Conservation (phyloP, 2,329 filamentous ascomycete genomes). For the Rugonectria rugulosa region DNA sequence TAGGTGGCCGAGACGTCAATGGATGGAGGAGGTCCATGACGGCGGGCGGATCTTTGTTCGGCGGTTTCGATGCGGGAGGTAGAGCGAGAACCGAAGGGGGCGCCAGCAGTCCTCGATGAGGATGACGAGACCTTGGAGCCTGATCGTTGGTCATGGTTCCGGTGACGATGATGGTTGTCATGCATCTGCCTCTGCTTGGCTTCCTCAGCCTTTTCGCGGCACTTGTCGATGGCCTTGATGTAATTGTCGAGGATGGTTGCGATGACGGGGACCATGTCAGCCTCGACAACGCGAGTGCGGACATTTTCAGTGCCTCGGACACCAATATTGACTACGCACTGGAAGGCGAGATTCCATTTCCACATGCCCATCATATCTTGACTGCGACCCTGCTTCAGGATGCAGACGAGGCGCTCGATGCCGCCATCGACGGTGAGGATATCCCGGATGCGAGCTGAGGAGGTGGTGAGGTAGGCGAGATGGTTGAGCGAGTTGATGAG, state of each 20-base stretch:
- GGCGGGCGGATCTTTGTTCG: slow-evolving; percentile 70
- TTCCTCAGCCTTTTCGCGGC: slow-evolving; percentile 85
- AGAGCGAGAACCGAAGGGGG: slow-evolving; percentile 60
- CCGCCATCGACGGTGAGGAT: slow-evolving; percentile 99
- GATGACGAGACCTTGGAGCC: slow-evolving; percentile 55
- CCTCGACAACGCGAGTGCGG: slow-evolving; percentile 93
- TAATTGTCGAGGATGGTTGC: slow-evolving; percentile 99
- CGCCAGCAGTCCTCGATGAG: slow-evolving; percentile 30
- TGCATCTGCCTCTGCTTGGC: slow-evolving; percentile 74
- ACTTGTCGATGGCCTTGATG: slow-evolving; percentile 93
- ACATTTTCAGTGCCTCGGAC: slow-evolving; percentile 95
- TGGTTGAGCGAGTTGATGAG: slow-evolving; percentile 99
- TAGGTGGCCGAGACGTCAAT: slow-evolving; percentile 58
- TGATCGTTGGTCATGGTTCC: slow-evolving; percentile 57
- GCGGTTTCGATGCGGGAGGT: slow-evolving; percentile 61
- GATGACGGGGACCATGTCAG: slow-evolving; percentile 98
- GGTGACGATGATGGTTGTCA: slow-evolving; percentile 59
- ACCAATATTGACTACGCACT: slow-evolving; percentile 98
- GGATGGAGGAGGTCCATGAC: slow-evolving; percentile 83
- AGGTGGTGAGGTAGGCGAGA: slow-evolving; percentile 96
- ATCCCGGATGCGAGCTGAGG: slow-evolving; percentile 94
- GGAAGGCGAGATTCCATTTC: slow-evolving; percentile 99
- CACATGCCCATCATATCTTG: slow-evolving; percentile 99
- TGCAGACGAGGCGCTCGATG: slow-evolving; percentile 94
- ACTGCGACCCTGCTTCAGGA: slow-evolving; percentile 95